Percentiles rank a stretch among this genome's conserved stretches.
Evolutionary conservation across 225 moss, liverwort and hornwort species (phyloP).

Genomic region (Climacium dendroides): DNA sequence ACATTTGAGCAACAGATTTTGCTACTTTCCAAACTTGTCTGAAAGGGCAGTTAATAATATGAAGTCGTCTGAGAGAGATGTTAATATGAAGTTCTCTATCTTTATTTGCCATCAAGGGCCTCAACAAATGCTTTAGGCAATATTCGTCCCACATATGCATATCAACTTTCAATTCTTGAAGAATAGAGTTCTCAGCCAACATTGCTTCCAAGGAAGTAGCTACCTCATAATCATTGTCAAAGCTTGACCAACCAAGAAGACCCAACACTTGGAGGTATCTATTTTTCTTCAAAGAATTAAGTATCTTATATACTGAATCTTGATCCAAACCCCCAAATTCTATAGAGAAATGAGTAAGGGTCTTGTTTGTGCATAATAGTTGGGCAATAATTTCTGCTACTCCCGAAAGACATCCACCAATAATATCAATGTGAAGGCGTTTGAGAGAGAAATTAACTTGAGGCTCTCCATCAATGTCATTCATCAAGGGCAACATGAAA

Average conservation of each 20-base stretch:
- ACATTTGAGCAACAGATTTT: not conserved
- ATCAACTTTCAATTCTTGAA: not conserved
- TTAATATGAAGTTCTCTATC: not conserved
- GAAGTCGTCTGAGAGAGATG: not conserved
- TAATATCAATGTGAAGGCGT: not conserved
- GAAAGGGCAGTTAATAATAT: accelerated
- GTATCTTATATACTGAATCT: not conserved
- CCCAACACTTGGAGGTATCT: not conserved
- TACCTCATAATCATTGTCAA: accelerated
- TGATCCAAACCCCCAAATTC: accelerated
- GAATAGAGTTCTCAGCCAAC: not conserved
- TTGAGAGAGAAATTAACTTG: not conserved
- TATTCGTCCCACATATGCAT: accelerated
- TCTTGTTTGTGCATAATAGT: not conserved
- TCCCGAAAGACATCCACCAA: accelerated
- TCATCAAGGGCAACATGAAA: not conserved
- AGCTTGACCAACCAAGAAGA: not conserved
- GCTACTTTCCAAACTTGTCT: accelerated
- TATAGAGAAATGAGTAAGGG: not conserved
- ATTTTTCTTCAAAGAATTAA: not conserved
- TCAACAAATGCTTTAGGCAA: not conserved
- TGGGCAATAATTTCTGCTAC: no score
- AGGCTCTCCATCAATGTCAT: not conserved
- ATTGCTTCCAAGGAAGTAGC: not conserved
- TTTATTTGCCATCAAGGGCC: not conserved